phyloP scores from a whole-genome alignment of 306 rosid genomes.

The Inga oerstediana region DNA sequence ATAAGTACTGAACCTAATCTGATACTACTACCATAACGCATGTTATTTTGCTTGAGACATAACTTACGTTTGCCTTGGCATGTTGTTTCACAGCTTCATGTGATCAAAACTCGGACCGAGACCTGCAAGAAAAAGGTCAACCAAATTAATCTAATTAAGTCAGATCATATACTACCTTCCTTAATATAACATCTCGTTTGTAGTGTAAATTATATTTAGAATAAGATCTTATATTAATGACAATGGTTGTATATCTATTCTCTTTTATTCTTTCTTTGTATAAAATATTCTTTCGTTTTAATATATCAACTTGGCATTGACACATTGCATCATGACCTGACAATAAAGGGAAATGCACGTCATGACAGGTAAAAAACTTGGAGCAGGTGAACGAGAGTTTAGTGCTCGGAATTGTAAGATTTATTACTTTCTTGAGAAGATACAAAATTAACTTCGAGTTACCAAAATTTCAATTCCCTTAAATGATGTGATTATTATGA shows the following conservation, averaged over 20 bases:
- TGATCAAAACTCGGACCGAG: slow-evolving; percentile 52
- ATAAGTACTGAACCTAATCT: neutral
- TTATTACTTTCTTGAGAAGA: neutral
- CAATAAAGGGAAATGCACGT: neutral
- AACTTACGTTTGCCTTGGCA: neutral
- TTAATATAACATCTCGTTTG: too few species aligned
- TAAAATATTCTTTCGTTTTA: neutral
- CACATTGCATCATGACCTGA: neutral
- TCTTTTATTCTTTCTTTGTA: too few species aligned
- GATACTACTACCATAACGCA: too few species aligned
- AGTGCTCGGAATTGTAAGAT: slow-evolving; percentile 58
- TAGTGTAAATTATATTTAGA: too few species aligned
- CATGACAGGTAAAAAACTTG: slow-evolving; percentile 58
- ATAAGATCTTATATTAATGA: too few species aligned
- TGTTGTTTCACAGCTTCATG: neutral
- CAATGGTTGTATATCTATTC: neutral
- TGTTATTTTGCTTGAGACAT: neutral
- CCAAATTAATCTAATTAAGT: neutral
- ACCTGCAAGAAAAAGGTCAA: slow-evolving; percentile 67
- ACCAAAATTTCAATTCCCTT: neutral
- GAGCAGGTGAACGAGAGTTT: slow-evolving; percentile 45
- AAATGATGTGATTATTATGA: neutral
- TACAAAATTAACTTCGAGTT: neutral
- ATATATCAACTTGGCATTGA: neutral
- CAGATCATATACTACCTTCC: too few species aligned